Evolutionary conservation across 345 rosid species (phyloP).

Genomic region (Cardamine occulta): DNA sequence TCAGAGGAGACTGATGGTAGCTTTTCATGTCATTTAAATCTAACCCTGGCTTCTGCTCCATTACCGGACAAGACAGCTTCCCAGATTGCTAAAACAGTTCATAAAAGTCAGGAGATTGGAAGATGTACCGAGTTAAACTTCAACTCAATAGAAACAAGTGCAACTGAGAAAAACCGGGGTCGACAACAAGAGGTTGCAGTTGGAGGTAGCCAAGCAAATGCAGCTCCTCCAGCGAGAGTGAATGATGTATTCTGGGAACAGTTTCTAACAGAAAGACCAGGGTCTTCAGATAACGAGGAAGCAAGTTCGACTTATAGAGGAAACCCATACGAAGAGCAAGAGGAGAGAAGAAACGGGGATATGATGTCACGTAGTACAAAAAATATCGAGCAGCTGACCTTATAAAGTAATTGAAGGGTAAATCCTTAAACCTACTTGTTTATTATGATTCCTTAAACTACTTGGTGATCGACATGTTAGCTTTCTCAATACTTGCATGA

Average conservation of each 20-base stretch:
- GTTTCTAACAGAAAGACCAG: conserved; percentile 91
- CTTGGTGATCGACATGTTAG: conserved; percentile 5
- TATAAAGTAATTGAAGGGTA: conserved; percentile 43
- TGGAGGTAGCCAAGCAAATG: conserved; percentile 49
- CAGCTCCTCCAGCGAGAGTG: conserved; percentile 63
- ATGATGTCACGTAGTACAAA: conserved; percentile 53
- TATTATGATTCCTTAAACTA: background rate
- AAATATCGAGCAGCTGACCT: conserved; percentile 69
- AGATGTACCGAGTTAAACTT: conserved; percentile 41
- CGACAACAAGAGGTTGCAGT: conserved; percentile 49
- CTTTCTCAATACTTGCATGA: background rate
- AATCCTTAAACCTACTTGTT: conserved; percentile 10
- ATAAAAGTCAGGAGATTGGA: conserved; percentile 46
- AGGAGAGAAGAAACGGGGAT: conserved; percentile 53
- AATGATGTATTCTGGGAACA: conserved; percentile 98
- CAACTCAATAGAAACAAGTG: conserved; percentile 31
- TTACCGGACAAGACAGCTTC: conserved; percentile 57
- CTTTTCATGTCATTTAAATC: conserved; percentile 80
- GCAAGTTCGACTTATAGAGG: conserved; percentile 73
- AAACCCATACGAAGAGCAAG: conserved; percentile 63
- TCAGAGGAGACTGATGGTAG: conserved; percentile 72
- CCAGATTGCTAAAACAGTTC: conserved; percentile 49
- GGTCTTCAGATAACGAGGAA: conserved; percentile 80
- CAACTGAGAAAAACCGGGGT: conserved; percentile 27
- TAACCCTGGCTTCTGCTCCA: conserved; percentile 81